Percentiles rank a stretch among this genome's conserved stretches.
These are phyloP conservation scores for Alternaria sp. DNA, from an alignment of 2,329 filamentous ascomycete species.

Conservation along the genomic window DNA sequence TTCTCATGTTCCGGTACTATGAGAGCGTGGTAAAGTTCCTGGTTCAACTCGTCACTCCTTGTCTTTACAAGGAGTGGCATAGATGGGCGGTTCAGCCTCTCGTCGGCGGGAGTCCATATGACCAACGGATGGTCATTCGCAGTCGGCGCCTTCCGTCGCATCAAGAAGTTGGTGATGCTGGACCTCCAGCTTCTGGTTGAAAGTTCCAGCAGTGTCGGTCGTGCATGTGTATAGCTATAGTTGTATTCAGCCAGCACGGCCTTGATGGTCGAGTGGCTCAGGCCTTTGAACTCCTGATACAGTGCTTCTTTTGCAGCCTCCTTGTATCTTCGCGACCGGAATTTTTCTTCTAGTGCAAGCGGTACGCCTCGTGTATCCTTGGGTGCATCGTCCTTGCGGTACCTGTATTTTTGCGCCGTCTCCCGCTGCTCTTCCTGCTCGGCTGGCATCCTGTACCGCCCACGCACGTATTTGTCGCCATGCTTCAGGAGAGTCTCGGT, in stretches of 20 bases:
- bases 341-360: constrained; percentile 69
- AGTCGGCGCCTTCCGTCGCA: constrained; percentile 67
- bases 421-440: constrained; percentile 49
- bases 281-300: constrained; percentile 77
- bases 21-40: constrained; percentile 58
- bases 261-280: constrained; percentile 76
- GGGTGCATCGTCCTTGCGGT: constrained; percentile 40
- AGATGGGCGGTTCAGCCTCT: constrained; percentile 61
- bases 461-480: constrained; percentile 73
- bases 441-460: constrained; percentile 61
- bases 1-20: constrained; percentile 55
- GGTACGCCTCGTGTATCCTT: constrained; percentile 46
- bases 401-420: constrained; percentile 45
- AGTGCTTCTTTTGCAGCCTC: constrained; percentile 72
- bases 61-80: constrained; percentile 71
- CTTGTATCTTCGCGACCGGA: constrained; percentile 73
- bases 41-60: constrained; percentile 64
- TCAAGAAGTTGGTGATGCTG: constrained; percentile 74
- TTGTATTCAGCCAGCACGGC: constrained; percentile 83
- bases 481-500: constrained; percentile 80
- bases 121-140: constrained; percentile 66
- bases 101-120: constrained; percentile 68
- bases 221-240: constrained; percentile 76
- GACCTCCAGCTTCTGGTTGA: constrained; percentile 80
- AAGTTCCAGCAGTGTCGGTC: constrained; percentile 72